These are phyloP conservation scores for Meyerozyma guilliermondii DNA, from an alignment of 1,139 yeast genomes.

Conservation along the genomic window DNA sequence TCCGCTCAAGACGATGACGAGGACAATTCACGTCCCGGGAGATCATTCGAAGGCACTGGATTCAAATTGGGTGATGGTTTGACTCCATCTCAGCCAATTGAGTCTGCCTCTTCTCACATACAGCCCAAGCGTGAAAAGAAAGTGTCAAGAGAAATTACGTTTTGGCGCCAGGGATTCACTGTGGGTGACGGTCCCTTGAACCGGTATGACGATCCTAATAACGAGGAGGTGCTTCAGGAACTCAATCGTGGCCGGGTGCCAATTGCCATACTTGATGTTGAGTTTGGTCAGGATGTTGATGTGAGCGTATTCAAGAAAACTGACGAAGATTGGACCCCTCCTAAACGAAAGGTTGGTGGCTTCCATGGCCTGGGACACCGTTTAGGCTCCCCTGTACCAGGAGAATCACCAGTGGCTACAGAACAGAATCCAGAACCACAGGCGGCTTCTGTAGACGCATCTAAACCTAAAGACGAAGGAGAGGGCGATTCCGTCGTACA, in stretches of 20 bases:
- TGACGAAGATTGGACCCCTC: constrained; percentile 77
- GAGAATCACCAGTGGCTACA: constrained; percentile 37
- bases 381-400: constrained; percentile 85
- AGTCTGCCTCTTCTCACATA: constrained; percentile 5
- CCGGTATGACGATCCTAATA: constrained; percentile 87
- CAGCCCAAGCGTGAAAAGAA: constrained; percentile 39
- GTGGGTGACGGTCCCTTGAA: constrained; percentile 86
- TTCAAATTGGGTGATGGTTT: constrained; percentile 71
- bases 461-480: constrained; percentile 25
- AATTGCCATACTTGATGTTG: constrained; percentile 72
- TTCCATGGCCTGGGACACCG: constrained; percentile 83
- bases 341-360: constrained; percentile 64
- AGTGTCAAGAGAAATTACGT: constrained; percentile 73
- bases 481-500: constrained; percentile 76
- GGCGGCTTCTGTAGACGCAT: constrained; percentile 11
- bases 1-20: constrained; percentile 22
- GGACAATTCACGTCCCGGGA: constrained; percentile 8
- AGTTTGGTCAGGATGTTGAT: constrained; percentile 93
- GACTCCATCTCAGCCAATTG: constrained; percentile 33
- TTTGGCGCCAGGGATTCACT: constrained; percentile 95
- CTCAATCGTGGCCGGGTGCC: constrained; percentile 93
- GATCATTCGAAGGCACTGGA: constrained; percentile 65
- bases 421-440: constrained; percentile 4
- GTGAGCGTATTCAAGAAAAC: constrained; percentile 77
- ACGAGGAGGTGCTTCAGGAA: constrained; percentile 70